These are phyloP conservation scores for Metschnikowia kofuensis DNA, from an alignment of 805 yeast genomes.

Conservation along the genomic window DNA sequence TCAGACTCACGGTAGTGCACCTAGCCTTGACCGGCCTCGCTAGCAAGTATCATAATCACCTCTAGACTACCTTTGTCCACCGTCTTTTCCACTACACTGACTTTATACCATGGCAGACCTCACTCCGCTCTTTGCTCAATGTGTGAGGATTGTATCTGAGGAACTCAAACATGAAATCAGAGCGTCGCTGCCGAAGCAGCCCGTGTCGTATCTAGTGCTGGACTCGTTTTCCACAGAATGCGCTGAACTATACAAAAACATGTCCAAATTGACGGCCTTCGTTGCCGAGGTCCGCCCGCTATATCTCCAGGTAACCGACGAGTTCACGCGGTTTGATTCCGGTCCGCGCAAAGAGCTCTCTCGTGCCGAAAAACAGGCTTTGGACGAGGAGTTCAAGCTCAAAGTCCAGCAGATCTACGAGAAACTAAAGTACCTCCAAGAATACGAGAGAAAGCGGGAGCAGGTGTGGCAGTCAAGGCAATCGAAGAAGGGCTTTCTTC, in stretches of 20 bases:
- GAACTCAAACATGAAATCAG: constrained; percentile 21
- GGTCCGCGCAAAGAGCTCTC: constrained; percentile 24
- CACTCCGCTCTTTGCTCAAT: constrained; percentile 47
- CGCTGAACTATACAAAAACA: constrained; percentile 29
- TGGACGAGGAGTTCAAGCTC: constrained; percentile 53
- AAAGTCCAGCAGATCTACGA: constrained; percentile 52
- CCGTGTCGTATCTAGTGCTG: constrained; percentile 15
- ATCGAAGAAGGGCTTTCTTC: constrained; percentile 17
- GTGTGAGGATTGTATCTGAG: constrained; percentile 42
- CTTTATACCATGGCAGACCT: constrained; percentile 40
- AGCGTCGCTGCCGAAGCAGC: background rate
- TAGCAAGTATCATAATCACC: too few relatives aligned
- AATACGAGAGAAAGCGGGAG: constrained; percentile 50
- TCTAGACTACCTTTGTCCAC: background rate
- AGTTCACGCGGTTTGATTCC: constrained; percentile 9
- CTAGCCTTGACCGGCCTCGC: background rate
- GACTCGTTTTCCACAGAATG: constrained; percentile 45
- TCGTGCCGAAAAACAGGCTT: constrained; percentile 49
- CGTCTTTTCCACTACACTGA: background rate
- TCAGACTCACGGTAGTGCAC: too few relatives aligned
- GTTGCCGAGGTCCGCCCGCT: constrained; percentile 30
- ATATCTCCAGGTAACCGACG: constrained; percentile 28
- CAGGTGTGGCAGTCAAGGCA: constrained; percentile 12
- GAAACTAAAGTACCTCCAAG: constrained; percentile 47
- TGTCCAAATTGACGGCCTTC: constrained; percentile 33